phyloP scores from a whole-genome alignment of 352 stramenopile genomes.

The Pythium angustatum region DNA sequence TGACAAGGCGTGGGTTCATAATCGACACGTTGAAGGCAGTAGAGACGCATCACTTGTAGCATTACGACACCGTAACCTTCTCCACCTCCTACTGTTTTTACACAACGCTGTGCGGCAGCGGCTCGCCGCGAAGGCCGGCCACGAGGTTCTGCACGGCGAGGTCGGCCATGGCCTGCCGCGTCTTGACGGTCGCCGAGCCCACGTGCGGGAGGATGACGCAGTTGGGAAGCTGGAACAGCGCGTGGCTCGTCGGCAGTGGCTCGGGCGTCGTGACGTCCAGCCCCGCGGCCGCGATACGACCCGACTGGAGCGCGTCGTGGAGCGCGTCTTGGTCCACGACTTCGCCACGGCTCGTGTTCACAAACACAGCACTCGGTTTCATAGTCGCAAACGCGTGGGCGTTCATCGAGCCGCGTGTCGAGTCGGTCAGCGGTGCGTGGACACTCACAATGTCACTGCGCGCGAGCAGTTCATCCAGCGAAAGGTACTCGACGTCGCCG shows the following conservation, averaged over 20 bases:
- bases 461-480: constrained; percentile 70
- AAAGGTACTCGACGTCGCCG: constrained; percentile 64
- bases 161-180: constrained; percentile 71
- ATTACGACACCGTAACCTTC: too few species aligned
- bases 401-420: constrained; percentile 75
- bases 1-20: too few species aligned
- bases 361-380: constrained; percentile 83
- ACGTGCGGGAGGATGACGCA: constrained; percentile 62
- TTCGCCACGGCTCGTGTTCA: constrained; percentile 92
- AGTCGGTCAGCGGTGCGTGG: constrained; percentile 76
- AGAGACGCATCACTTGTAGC: too few species aligned
- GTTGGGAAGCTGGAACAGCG: constrained; percentile 66
- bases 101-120: constrained; percentile 47
- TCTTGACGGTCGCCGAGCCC: constrained; percentile 49
- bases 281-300: constrained; percentile 53
- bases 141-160: constrained; percentile 67
- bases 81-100: constrained; percentile 5
- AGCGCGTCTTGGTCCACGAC: constrained; percentile 89
- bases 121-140: constrained; percentile 44
- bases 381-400: constrained; percentile 76
- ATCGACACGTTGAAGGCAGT: too few species aligned
- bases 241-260: constrained; percentile 80
- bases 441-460: constrained; percentile 89
- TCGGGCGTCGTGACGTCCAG: constrained; percentile 91
- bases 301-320: constrained; percentile 38